These are phyloP conservation scores for Malus sylvestris DNA, from an alignment of 306 rosid species.

Conservation along the genomic window DNA sequence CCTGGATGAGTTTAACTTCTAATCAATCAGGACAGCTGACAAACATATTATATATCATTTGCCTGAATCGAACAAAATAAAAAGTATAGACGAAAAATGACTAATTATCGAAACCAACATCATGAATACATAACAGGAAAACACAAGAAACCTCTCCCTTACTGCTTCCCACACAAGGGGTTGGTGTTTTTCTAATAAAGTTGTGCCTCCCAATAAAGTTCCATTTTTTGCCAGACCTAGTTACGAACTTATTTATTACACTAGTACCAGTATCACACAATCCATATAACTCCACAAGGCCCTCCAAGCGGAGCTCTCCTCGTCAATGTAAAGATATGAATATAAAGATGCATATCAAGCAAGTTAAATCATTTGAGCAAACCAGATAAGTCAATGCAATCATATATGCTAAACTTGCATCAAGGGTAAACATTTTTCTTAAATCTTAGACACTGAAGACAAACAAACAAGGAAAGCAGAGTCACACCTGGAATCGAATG, in stretches of 20 bases:
- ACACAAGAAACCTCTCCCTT: not conserved
- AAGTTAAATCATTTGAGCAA: not conserved
- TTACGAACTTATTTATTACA: not conserved
- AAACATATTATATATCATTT: conserved; percentile 16
- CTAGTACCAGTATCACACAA: not conserved
- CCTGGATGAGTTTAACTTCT: conserved; percentile 55
- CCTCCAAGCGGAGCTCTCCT: not conserved
- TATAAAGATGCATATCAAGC: not conserved
- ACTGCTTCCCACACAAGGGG: not conserved
- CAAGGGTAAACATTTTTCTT: not conserved
- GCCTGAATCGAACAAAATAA: conserved; percentile 15
- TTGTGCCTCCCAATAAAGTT: not conserved
- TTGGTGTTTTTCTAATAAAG: not conserved
- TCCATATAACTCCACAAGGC: not conserved
- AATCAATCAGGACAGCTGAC: conserved; percentile 33
- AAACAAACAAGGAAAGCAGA: conserved; percentile 15
- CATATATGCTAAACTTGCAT: not conserved
- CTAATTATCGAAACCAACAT: conserved; percentile 7
- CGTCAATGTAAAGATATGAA: not conserved
- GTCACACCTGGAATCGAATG: conserved; percentile 55
- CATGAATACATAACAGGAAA: conserved; percentile 10
- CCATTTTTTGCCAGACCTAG: not conserved
- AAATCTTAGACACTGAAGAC: not conserved
- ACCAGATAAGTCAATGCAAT: not conserved
- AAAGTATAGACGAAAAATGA: conserved; percentile 1